These are phyloP conservation scores for Boehmeria nivea DNA, from an alignment of 306 rosid genomes.

Conservation along the genomic window DNA sequence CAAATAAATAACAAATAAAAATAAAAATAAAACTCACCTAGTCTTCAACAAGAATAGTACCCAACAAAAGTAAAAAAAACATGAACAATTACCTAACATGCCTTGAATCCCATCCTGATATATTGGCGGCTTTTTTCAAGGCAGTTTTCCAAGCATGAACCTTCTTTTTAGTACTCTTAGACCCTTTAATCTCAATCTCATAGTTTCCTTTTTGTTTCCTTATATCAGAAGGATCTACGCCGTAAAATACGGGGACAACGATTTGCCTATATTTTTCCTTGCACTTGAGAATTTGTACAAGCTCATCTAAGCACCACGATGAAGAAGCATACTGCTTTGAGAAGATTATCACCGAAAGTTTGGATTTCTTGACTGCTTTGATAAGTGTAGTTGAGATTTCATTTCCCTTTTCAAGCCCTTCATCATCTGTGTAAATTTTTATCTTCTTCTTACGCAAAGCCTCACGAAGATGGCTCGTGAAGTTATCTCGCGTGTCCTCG, in stretches of 20 bases:
- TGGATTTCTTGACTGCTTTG: not conserved
- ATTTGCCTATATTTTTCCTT: not conserved
- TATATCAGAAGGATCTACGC: not conserved
- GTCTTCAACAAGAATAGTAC: too few relatives aligned
- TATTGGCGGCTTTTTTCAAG: not conserved
- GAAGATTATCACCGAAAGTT: not conserved
- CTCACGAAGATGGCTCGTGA: constrained; percentile 1
- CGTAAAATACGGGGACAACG: not conserved
- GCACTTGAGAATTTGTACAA: constrained; percentile 7
- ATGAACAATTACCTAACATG: not conserved
- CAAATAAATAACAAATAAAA: too few relatives aligned
- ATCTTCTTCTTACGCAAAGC: not conserved
- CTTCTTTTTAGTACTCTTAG: too few relatives aligned
- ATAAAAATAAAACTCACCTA: too few relatives aligned
- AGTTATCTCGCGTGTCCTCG: constrained; percentile 7
- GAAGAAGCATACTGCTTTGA: constrained; percentile 2
- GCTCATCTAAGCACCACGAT: constrained; percentile 11
- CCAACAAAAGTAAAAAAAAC: too few relatives aligned
- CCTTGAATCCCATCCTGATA: constrained; percentile 1
- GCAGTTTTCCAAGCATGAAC: constrained; percentile 17
- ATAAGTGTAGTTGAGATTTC: not conserved
- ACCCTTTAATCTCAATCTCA: not conserved
- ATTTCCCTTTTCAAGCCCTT: not conserved
- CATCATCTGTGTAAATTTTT: not conserved
- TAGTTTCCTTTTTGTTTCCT: not conserved